Base-by-base conservation (phyloP, 225 moss, liverwort and hornwort species). In the Ulota crispa region DNA sequence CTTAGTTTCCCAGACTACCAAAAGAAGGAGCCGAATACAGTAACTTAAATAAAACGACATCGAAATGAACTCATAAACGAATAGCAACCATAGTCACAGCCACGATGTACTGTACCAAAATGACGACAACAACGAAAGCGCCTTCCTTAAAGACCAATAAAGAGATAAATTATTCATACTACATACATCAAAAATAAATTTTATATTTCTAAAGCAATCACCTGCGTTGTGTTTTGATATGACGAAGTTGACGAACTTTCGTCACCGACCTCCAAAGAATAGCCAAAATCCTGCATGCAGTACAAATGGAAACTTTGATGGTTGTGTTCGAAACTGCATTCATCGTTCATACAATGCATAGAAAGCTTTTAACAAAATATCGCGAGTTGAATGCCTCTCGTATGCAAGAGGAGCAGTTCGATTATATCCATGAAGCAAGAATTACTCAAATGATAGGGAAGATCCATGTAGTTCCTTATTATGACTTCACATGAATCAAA, bases 211-310 rank as follows among this genome's bases (percentile, higher is more conserved):
- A 60, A 42, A 80, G n/a, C 15, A 82, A 43, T 73, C 73, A 90
- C 90, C 86, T 86, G 84, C 54, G 77, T 72, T 80, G 71, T 61
- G 59, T 78, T 76, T 59, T 80, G 80, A 74, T 75, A 61, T 64
- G 64, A 63, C 9, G 78, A 59, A 70, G 81, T 60, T 47, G 54
- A 45, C 64, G 42, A 66, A 47, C 53, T 67, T 83, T 64, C 50
- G 24, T 65, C 66, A 72, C 84, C 68, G 50, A 50, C 62, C 61
- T 88, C 82, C 73, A 72, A 31, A 54, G 81, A 77, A 82, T 56
- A 43, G 56, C 45, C 86, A 60, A 84, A 64, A 83, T 82, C 80
- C 88, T 90, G 84, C 80, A 72, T 59, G 45, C 10, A 77, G 70
- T 62, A 60, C 42, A 42, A 50, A 83, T 73, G 69, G 20, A 27